Evolutionary conservation across 805 yeast species (phyloP).

Genomic region (Barnettozyma californica): DNA sequence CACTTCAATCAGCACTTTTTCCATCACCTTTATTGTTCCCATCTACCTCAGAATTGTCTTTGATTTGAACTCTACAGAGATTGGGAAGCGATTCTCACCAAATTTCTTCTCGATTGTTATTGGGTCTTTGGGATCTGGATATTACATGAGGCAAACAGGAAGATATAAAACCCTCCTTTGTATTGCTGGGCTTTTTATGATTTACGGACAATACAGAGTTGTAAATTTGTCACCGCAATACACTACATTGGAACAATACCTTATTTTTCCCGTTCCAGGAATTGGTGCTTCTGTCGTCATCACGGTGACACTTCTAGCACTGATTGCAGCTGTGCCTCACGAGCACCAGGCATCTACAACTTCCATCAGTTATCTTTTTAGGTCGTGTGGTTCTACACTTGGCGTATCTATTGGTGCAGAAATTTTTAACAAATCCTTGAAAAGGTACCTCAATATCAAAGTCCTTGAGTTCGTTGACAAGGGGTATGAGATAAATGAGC

Average conservation of each 20-base stretch:
- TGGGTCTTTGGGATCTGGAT: constrained; percentile 61
- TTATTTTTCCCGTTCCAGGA: constrained; percentile 44
- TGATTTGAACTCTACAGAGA: constrained; percentile 46
- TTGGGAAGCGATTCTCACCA: constrained; percentile 57
- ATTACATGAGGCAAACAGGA: constrained; percentile 60
- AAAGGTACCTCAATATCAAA: constrained; percentile 22
- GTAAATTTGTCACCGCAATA: constrained; percentile 29
- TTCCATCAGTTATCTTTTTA: constrained; percentile 59
- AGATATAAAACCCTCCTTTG: constrained; percentile 46
- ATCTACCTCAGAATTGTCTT: constrained; percentile 54
- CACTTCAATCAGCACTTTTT: constrained; percentile 33
- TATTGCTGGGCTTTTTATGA: constrained; percentile 36
- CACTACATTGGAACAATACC: constrained; percentile 37
- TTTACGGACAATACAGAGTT: constrained; percentile 40
- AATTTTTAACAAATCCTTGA: constrained; percentile 46
- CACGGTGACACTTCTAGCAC: constrained; percentile 60
- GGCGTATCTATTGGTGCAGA: constrained; percentile 64
- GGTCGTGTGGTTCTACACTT: constrained; percentile 61
- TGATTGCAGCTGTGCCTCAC: constrained; percentile 67
- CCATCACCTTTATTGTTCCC: constrained; percentile 52
- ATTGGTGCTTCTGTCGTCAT: constrained; percentile 53
- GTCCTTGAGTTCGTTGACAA: constrained; percentile 31
- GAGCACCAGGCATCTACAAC: constrained; percentile 65
- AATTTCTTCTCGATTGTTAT: constrained; percentile 52
- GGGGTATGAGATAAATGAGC: constrained; percentile 32